A percentile compares a stretch with the other conserved stretches of the same genome.
phyloP scores from a whole-genome alignment of 352 stramenopile species.

The Pythium vanterpoolii region DNA sequence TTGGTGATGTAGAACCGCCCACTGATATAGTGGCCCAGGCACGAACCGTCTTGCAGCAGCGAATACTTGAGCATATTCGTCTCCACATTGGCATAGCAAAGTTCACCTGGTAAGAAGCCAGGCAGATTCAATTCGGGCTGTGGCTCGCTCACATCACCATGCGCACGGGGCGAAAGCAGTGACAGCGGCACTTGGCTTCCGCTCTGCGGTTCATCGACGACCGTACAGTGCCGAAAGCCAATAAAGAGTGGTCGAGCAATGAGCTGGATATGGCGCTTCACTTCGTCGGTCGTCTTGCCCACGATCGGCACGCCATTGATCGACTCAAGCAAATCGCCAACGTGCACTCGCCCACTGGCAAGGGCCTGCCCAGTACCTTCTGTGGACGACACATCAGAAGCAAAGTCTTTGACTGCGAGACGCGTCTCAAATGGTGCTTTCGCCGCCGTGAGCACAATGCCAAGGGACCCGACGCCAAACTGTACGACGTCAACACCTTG shows the following conservation, averaged over 20 bases:
- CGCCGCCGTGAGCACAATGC: conserved; percentile 63
- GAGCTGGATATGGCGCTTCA: conserved; percentile 74
- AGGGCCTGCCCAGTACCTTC: conserved; percentile 53
- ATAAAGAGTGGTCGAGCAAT: conserved; percentile 67
- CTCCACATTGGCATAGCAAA: conserved; percentile 78
- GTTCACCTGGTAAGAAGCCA: conserved; percentile 62
- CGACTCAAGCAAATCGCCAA: conserved; percentile 72
- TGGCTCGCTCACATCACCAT: not conserved
- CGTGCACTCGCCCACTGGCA: conserved; percentile 48
- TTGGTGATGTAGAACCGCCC: conserved; percentile 83
- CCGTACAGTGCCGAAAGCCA: conserved; percentile 51
- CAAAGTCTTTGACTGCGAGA: conserved; percentile 78
- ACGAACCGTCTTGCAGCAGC: conserved; percentile 62
- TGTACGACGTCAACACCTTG: conserved; percentile 52
- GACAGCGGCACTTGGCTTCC: conserved; percentile 18
- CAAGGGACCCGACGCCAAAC: conserved; percentile 61
- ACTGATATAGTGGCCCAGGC: conserved; percentile 61
- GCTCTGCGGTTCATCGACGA: conserved; percentile 11
- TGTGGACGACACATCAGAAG: conserved; percentile 28
- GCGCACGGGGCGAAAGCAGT: conserved; percentile 12
- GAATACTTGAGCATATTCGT: conserved; percentile 64
- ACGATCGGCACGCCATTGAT: conserved; percentile 80
- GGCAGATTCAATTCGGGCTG: conserved; percentile 18
- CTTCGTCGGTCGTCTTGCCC: conserved; percentile 69
- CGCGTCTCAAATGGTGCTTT: conserved; percentile 42